phyloP scores from a whole-genome alignment of 441 rosid species.

The Jatropha multifida region DNA sequence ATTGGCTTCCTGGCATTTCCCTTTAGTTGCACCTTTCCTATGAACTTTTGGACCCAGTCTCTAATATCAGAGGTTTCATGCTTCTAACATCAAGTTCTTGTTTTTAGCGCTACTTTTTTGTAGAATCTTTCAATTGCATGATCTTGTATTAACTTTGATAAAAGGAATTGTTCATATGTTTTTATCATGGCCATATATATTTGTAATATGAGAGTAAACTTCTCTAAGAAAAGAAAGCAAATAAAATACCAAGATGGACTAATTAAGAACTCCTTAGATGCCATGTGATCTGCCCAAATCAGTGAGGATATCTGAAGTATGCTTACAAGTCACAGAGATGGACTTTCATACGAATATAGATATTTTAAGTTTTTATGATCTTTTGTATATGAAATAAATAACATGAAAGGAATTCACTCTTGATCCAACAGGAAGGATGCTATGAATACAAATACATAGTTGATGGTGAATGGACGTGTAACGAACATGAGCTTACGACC shows the following conservation, averaged over 20 bases:
- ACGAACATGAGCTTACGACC: constrained; percentile 52
- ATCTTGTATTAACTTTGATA: not conserved
- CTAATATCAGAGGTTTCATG: not conserved
- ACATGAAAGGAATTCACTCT: not conserved
- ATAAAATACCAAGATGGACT: not conserved
- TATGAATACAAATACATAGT: constrained; percentile 90
- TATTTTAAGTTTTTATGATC: not conserved
- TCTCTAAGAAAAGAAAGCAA: not conserved
- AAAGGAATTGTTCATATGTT: not conserved
- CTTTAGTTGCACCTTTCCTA: not conserved
- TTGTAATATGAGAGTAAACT: not conserved
- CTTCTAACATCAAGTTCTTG: not conserved
- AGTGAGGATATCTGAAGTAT: not conserved
- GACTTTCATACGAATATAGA: not conserved
- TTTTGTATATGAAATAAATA: no score
- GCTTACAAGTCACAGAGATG: not conserved
- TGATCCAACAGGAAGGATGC: constrained; percentile 70
- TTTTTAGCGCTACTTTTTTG: not conserved
- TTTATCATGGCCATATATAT: not conserved
- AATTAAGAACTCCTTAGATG: not conserved
- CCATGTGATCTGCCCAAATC: not conserved
- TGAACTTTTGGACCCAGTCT: not conserved
- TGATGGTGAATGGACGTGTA: constrained; percentile 78
- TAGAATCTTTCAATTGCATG: constrained; percentile 5
- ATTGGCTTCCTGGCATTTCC: not conserved